Conservation (phyloP, 768 basidiomycete species). For the Termitomyces sp. region DNA sequence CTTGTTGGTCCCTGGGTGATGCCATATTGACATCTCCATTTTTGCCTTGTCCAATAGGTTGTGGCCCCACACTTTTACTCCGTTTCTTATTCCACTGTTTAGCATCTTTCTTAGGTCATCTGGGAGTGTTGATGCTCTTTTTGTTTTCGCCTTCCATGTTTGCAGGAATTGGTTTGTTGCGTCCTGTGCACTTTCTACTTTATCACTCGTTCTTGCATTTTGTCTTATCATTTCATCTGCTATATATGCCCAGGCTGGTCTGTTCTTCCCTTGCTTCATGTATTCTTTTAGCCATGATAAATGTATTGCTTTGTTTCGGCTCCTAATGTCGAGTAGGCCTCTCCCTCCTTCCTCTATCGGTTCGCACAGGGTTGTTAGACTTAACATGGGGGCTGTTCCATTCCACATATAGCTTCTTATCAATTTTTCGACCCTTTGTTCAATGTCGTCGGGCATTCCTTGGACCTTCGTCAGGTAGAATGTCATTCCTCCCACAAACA, state of each 20-base stretch:
- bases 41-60: no score
- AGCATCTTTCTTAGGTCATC: no score
- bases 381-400: background rate
- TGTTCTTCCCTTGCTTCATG: background rate
- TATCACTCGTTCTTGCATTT: background rate
- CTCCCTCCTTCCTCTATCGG: background rate
- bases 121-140: no score
- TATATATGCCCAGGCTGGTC: background rate
- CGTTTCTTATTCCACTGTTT: no score
- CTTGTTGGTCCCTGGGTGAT: no score
- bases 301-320: background rate
- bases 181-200: no score
- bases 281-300: background rate
- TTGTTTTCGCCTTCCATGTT: no score
- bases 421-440: background rate
- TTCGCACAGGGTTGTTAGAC: background rate
- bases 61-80: no score
- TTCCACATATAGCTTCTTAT: background rate
- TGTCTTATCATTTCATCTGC: background rate
- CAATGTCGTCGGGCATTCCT: background rate
- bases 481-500: background rate
- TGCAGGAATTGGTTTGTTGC: no score
- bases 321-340: background rate
- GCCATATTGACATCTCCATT: no score
- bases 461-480: background rate